Percentiles rank a stretch among this genome's conserved stretches.
phyloP scores from a whole-genome alignment of 225 moss, liverwort and hornwort genomes.

The Ulota crispa region DNA sequence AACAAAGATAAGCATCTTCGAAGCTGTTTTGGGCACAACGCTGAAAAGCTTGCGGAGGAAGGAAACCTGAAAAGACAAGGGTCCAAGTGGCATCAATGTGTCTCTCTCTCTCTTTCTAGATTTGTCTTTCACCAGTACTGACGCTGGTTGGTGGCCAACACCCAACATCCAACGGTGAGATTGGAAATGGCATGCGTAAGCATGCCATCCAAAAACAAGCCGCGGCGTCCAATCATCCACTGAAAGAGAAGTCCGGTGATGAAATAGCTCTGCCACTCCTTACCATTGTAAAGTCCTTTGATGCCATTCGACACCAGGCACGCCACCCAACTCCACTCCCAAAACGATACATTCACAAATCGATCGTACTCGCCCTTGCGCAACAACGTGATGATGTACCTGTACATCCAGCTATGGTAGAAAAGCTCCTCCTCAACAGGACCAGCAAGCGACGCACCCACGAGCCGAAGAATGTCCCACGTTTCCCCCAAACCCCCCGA shows the following conservation, averaged over 20 bases:
- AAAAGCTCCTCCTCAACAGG: slow-evolving; percentile 70
- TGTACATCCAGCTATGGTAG: slow-evolving; percentile 79
- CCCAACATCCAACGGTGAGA: slow-evolving; percentile 75
- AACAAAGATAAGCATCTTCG: neutral
- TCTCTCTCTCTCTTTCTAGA: neutral
- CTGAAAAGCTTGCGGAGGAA: neutral
- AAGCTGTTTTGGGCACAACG: neutral
- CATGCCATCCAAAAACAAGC: slow-evolving; percentile 76
- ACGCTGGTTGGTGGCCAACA: slow-evolving; percentile 65
- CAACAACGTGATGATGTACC: slow-evolving; percentile 45
- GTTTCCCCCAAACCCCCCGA: slow-evolving; percentile 45
- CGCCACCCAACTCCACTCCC: slow-evolving; percentile 73
- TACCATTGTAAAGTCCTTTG: slow-evolving; percentile 75
- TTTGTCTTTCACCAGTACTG: slow-evolving; percentile 72
- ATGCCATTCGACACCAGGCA: slow-evolving; percentile 60
- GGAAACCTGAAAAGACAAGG: neutral
- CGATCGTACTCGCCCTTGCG: slow-evolving; percentile 11
- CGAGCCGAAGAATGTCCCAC: slow-evolving; percentile 68
- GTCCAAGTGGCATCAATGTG: neutral
- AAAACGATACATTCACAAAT: slow-evolving; percentile 63
- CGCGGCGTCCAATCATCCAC: slow-evolving; percentile 69
- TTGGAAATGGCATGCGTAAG: slow-evolving; percentile 58
- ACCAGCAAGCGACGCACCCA: slow-evolving; percentile 55
- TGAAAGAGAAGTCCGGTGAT: slow-evolving; percentile 65
- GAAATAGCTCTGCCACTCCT: slow-evolving; percentile 75